Conservation (phyloP, 108 stramenopile genomes). For the Nannochloropsis granulata region DNA sequence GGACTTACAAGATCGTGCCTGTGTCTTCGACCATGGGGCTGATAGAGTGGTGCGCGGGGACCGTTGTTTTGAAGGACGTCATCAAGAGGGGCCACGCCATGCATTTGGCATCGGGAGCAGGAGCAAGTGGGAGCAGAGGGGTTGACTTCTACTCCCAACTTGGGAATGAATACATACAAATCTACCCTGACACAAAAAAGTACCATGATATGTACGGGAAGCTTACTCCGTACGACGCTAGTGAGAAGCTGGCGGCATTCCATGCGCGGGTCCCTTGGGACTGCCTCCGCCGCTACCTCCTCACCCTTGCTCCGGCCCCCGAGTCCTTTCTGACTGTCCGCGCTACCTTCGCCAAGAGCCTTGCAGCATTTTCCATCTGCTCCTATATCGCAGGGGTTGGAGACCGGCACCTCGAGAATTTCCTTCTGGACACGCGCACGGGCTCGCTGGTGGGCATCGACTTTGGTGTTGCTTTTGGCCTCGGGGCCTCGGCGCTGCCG, state of each 20-base stretch:
- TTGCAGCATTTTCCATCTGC: constrained; percentile 26
- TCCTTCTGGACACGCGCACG: constrained; percentile 27
- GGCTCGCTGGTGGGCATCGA: constrained; percentile 42
- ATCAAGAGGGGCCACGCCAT: neutral
- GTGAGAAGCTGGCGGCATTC: neutral
- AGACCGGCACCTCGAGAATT: constrained; percentile 44
- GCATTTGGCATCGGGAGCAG: no score
- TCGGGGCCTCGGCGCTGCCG: constrained; percentile 22
- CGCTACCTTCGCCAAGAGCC: constrained; percentile 27
- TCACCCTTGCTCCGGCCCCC: constrained; percentile 22
- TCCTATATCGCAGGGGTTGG: constrained; percentile 44
- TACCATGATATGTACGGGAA: neutral
- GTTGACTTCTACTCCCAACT: neutral
- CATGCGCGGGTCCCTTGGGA: constrained; percentile 9
- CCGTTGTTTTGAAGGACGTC: constrained; percentile 14
- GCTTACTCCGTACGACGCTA: neutral
- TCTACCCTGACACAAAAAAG: neutral
- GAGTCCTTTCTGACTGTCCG: constrained; percentile 35
- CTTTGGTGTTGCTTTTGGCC: constrained; percentile 40
- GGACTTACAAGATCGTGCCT: constrained; percentile 33
- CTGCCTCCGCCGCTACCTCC: constrained; percentile 19
- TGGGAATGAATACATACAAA: neutral
- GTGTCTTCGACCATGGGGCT: constrained; percentile 26
- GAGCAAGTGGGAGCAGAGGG: neutral
- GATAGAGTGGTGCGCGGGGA: constrained; percentile 39